Evolutionary conservation across 331 rosid species (phyloP).

Genomic region (Malus hybrid): DNA sequence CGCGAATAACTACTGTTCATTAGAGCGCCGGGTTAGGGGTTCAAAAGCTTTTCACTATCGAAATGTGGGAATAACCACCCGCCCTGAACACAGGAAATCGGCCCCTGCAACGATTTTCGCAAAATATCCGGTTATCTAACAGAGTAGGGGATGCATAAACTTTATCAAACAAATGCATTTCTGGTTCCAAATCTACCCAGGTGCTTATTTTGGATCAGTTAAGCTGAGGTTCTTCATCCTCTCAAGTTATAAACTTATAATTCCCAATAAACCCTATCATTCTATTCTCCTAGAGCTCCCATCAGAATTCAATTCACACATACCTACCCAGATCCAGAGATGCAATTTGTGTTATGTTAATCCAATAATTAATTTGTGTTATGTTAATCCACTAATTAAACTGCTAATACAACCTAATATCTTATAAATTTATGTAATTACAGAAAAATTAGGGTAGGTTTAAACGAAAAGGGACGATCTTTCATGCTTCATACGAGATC

Average conservation of each 20-base stretch:
- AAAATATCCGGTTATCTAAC: not conserved
- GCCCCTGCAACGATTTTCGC: not conserved
- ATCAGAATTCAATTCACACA: not conserved
- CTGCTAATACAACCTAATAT: not conserved
- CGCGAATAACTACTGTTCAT: too few species aligned
- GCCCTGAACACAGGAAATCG: too few species aligned
- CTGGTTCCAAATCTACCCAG: not conserved
- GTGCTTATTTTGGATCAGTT: not conserved
- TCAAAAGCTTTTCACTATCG: too few species aligned
- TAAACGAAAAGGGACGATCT: not conserved
- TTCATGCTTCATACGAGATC: not conserved
- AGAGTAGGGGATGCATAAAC: not conserved
- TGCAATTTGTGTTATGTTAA: not conserved
- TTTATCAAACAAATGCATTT: not conserved
- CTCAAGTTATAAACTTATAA: not conserved
- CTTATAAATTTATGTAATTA: not conserved
- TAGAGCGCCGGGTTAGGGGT: too few species aligned
- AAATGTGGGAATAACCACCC: too few species aligned
- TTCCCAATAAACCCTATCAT: not conserved
- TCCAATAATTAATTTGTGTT: not conserved
- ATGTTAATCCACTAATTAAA: not conserved
- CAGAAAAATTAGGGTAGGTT: not conserved
- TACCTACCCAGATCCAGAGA: not conserved
- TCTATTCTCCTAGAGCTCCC: not conserved
- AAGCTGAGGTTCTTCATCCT: not conserved